Evolutionary conservation across 768 basidiomycete genomes (phyloP), one percentile per base, ranked within the genome.

Genomic region (Sarcodon sp.): DNA sequence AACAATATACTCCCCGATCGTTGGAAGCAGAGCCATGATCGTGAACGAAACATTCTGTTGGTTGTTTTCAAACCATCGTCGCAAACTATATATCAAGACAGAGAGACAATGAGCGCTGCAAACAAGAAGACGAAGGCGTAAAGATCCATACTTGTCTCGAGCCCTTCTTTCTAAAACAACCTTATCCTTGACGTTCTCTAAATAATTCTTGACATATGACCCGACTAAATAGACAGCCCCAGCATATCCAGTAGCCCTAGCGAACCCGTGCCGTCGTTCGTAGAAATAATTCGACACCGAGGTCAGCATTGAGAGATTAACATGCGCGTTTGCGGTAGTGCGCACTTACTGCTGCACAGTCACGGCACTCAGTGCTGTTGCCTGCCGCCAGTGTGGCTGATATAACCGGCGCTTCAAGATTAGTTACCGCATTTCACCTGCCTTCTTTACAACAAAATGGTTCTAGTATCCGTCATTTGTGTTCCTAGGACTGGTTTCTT

Each of bases 11-110:
- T 72, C 65, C 6, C 77, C 72, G 13, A 89, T 70, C 1, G 80
- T 80, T 1, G 82, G 80, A 13, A 87, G 62, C 37, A 83, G 69
- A 0, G 83, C 79, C 59, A 84, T 76, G 44, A 83, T 68, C 0
- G 84, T 89, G 58, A 79, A 93, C 6, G 82, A 77, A 18, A 77
- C 71, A 57, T 91, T 83, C 50, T 87, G 78, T 54, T 85, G 81
- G 21, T 80, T 87, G 52, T 85, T 79, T 33, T 72, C 69, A 61
- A 89, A 93, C 34, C 90, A 71, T 43, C 78, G 69, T 46, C 77
- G 73, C 27, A 92, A 64, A 54, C 88, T 91, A 45, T 45, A 38
- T 32, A n/a, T 37, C 10, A 31, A 46, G 12, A 36, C 47, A n/a
- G 47, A 27, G 31, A 48, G 47, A 50, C 33, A 11, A 16, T 27